Evolutionary conservation across 805 yeast species (phyloP).

Genomic region (Millerozyma miso): DNA sequence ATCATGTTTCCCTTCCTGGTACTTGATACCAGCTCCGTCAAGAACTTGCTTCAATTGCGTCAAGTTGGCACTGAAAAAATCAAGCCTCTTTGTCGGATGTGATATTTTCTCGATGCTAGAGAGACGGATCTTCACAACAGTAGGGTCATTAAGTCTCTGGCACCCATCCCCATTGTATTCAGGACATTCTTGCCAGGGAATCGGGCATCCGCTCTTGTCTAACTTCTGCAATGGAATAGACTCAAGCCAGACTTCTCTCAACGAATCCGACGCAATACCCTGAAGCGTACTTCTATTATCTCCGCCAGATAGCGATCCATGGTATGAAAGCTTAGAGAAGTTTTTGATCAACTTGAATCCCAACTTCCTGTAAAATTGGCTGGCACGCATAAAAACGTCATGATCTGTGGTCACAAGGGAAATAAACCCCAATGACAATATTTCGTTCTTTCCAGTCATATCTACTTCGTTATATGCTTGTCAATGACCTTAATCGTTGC

Average conservation of each 20-base stretch:
- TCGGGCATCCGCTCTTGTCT: conserved; percentile 28
- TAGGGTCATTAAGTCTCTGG: conserved; percentile 21
- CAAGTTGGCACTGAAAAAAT: conserved; percentile 31
- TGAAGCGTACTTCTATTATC: conserved; percentile 26
- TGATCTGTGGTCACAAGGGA: conserved; percentile 58
- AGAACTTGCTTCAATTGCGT: conserved; percentile 17
- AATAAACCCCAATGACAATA: conserved; percentile 46
- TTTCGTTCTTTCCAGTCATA: conserved; percentile 1
- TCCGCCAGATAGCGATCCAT: conserved; percentile 22
- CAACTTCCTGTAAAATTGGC: conserved; percentile 53
- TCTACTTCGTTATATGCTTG: neutral
- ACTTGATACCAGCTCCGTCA: neutral
- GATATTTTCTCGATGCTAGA: conserved; percentile 12
- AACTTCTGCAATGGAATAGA: conserved; percentile 50
- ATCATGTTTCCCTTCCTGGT: conserved; percentile 3
- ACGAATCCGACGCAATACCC: conserved; percentile 64
- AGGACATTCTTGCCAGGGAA: conserved; percentile 39
- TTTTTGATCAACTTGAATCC: conserved; percentile 62
- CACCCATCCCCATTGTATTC: conserved; percentile 36
- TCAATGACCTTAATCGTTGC: neutral
- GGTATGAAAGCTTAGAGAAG: conserved; percentile 49
- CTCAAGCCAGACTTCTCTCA: conserved; percentile 71
- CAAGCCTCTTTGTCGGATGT: conserved; percentile 14
- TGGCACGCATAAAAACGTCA: conserved; percentile 41
- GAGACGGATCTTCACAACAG: conserved; percentile 34